Base-by-base conservation (phyloP, 2,329 filamentous ascomycete genomes). In the Cladobotryum protrusum region DNA sequence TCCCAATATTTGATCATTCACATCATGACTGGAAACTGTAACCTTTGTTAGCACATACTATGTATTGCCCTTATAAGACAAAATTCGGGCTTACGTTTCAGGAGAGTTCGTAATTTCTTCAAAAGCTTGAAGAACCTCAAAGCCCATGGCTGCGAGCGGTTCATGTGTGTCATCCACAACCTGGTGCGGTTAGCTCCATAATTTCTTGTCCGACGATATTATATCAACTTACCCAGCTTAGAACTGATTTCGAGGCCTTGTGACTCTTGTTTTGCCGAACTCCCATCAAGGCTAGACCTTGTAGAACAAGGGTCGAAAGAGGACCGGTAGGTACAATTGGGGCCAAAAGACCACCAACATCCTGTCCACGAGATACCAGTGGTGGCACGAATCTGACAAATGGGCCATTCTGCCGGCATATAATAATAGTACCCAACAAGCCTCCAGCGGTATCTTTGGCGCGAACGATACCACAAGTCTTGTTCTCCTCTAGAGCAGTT, bases 181-280 rank as follows among this genome's bases (percentile, higher is more conserved):
- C 85, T 87, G 57, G 44, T 47, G 34, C 7, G 11, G 4, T 13
- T 17, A 9, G 45, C 66, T 52, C 65, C 53, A 42, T 42, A 17
- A 12, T 17, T 42, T 18, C 12, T 6, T 42, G 1, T 12, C 5
- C 17, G 5, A 8, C 15, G 11, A 9, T 4, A 20, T 19, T 13
- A 24, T 5, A 20, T 18, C 17, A 12, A 75, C 85, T 74, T 71
- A 93, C 89, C 80, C 87, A 91, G 65, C 89, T 89, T 51, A 95
- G 68, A 43, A 95, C 73, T 47, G 85, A 87, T 52, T 83, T 83
- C 56, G 79, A 78, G 46, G 86, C 83, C 54, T 86, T 87, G 63
- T 91, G 81, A 58, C 80, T 80, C 67, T 91, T 92, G 65, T 89
- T 87, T 68, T 93, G 89, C 50, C 87, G 80, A 60, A 93, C 82